phyloP scores from a whole-genome alignment of 2,329 filamentous ascomycete species.

The Cytospora piceicola region DNA sequence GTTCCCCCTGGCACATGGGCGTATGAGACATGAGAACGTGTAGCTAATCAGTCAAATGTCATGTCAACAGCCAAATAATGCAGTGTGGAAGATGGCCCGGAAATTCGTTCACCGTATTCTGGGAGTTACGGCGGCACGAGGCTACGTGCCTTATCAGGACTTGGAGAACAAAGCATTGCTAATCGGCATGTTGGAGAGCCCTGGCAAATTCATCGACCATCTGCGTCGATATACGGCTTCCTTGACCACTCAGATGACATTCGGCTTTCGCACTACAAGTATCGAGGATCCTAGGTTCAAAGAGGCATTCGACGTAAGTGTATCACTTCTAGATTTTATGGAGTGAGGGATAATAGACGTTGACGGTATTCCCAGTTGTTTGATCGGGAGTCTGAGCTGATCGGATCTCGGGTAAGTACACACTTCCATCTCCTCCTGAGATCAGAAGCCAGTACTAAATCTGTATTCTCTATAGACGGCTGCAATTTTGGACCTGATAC shows the following conservation, averaged over 20 bases:
- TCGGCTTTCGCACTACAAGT: slow-evolving; percentile 46
- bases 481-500: too few species aligned
- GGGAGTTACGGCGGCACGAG: slow-evolving; percentile 48
- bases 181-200: slow-evolving; percentile 48
- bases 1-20: too few species aligned
- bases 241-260: slow-evolving; percentile 53
- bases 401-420: too few species aligned
- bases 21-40: too few species aligned
- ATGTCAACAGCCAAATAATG: slow-evolving; percentile 42
- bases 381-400: too few species aligned
- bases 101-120: slow-evolving; percentile 50
- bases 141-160: slow-evolving; percentile 59
- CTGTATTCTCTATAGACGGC: too few species aligned
- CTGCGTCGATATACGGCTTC: slow-evolving; percentile 53
- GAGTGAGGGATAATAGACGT: too few species aligned
- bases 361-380: too few species aligned
- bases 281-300: slow-evolving; percentile 47
- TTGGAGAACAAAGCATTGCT: slow-evolving; percentile 60
- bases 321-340: too few species aligned
- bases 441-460: too few species aligned
- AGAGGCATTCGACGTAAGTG: not conserved
- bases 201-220: slow-evolving; percentile 47
- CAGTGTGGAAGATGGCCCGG: slow-evolving; percentile 41
- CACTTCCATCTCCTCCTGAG: too few species aligned
- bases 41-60: too few species aligned